Percentiles rank a stretch among this genome's conserved stretches.
Evolutionary conservation across 805 yeast genomes (phyloP).

Genomic region (Kurtzmaniella fragi): DNA sequence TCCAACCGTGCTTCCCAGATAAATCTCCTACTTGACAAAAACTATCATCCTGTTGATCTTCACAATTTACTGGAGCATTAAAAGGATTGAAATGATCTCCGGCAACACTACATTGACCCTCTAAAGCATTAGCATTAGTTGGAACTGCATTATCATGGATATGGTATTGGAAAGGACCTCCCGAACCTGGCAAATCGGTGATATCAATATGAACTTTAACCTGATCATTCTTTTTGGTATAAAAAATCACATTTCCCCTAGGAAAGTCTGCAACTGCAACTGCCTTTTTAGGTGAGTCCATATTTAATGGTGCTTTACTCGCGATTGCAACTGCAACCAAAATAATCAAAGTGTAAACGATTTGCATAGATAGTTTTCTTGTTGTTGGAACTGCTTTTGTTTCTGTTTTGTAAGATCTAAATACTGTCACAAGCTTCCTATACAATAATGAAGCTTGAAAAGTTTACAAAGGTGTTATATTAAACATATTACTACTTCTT

Average conservation of each 20-base stretch:
- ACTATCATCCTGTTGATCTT: constrained; percentile 44
- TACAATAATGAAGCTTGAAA: no score
- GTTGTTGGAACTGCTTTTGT: background rate
- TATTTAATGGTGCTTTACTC: constrained; percentile 46
- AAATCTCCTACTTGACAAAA: constrained; percentile 70
- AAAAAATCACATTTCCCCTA: constrained; percentile 53
- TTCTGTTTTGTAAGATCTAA: no score
- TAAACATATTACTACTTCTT: no score
- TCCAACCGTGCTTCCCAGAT: constrained; percentile 73
- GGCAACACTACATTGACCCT: constrained; percentile 49
- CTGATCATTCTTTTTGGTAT: constrained; percentile 50
- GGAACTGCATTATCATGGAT: constrained; percentile 58
- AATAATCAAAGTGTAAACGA: background rate
- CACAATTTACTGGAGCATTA: constrained; percentile 50
- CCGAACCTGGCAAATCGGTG: constrained; percentile 60
- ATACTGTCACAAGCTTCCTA: no score
- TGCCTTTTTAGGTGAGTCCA: constrained; percentile 44
- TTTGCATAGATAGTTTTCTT: background rate
- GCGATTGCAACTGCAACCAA: constrained; percentile 15
- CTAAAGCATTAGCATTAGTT: constrained; percentile 11
- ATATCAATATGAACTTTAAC: constrained; percentile 67
- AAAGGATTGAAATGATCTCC: constrained; percentile 64
- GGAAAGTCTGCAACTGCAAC: constrained; percentile 58
- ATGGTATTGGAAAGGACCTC: constrained; percentile 69
- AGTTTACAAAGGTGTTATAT: no score